Evolutionary conservation across 2,329 filamentous ascomycete genomes (phyloP), one percentile per base, ranked within the genome.

Genomic region (Stemphylium lycopersici): DNA sequence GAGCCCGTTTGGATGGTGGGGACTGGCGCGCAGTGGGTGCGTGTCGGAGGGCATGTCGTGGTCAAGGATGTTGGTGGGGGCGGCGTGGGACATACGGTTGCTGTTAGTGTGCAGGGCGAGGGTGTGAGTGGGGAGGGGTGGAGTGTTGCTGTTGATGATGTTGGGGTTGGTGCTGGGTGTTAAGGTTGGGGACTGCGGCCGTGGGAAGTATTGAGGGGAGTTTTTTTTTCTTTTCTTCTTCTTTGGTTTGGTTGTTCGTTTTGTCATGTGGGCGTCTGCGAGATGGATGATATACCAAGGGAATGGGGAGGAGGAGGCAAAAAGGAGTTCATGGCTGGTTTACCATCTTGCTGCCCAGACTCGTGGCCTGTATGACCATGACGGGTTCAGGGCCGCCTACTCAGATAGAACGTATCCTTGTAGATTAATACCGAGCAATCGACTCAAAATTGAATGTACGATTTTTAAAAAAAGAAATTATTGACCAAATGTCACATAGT

Each of bases 101-200:
- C 56, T 6, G 34, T 68, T 31, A 59, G 60, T 18, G 52, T 55
- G 6, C 32, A 59, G 12, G 60, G 52, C 31, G 50, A 63, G 42
- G 63, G 50, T 10, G 50, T 47, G n/a, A 50, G 26, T 2, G 47
- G 42, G 12, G 47, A 55, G 31, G 65, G 59, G 1, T 52, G 47
- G 39, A 46, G 36, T 24, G 40, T 64, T 5, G 60, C 55, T 40
- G 36, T 68, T 26, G 63, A 65, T 41, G 58, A 65, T 39, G 52
- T 65, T 33, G 36, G 48, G 5, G 53, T 63, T 16, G 59, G 45
- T 3, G 32, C 15, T 20, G 58, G 52, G 22, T 63, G 61, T 11
- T 63, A 33, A 56, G 4, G 12, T 29, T 32, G 34, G 26, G 12
- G 12, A 24, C 11, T 33, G 20, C 7, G n/a, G 24, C 5, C 4